Evolutionary conservation across 179 eudicot species (phyloP).

Genomic region (Corrigiola litoralis): DNA sequence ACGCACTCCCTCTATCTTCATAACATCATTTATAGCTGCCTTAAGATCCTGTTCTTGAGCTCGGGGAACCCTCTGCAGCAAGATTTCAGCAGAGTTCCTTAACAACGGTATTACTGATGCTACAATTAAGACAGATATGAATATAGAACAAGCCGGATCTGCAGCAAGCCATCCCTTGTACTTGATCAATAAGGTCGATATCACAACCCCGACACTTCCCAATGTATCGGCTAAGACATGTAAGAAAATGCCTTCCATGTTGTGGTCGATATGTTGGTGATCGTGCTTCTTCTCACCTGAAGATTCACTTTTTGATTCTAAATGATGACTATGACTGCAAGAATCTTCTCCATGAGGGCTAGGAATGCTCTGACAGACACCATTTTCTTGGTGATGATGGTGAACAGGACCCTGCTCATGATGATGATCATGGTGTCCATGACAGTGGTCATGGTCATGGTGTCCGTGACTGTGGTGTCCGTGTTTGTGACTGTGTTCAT

Average conservation of each 20-base stretch:
- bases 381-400: conserved; percentile 18
- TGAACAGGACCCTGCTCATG: conserved; percentile 15
- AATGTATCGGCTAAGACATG: conserved; percentile 94
- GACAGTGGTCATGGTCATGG: conserved; percentile 18
- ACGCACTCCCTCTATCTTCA: conserved; percentile 64
- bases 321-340: conserved; percentile 30
- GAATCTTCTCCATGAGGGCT: conserved; percentile 6
- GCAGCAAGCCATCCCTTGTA: conserved; percentile 96
- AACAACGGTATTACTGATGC: conserved; percentile 86
- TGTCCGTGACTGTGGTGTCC: conserved; percentile 8
- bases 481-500: conserved; percentile 29
- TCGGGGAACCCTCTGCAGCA: conserved; percentile 87
- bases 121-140: conserved; percentile 76
- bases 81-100: conserved; percentile 82
- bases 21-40: conserved; percentile 50
- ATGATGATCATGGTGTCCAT: conserved; percentile 19
- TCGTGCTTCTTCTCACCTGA: conserved; percentile 31
- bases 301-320: conserved; percentile 12
- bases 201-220: conserved; percentile 97
- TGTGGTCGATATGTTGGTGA: conserved; percentile 77
- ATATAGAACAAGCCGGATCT: conserved; percentile 96
- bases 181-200: conserved; percentile 80
- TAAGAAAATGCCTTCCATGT: conserved; percentile 99
- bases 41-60: conserved; percentile 67
- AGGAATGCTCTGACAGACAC: conserved; percentile 5